Base-by-base conservation (phyloP, 2,329 filamentous ascomycete species). In the Ceratocystis alfenasii region DNA sequence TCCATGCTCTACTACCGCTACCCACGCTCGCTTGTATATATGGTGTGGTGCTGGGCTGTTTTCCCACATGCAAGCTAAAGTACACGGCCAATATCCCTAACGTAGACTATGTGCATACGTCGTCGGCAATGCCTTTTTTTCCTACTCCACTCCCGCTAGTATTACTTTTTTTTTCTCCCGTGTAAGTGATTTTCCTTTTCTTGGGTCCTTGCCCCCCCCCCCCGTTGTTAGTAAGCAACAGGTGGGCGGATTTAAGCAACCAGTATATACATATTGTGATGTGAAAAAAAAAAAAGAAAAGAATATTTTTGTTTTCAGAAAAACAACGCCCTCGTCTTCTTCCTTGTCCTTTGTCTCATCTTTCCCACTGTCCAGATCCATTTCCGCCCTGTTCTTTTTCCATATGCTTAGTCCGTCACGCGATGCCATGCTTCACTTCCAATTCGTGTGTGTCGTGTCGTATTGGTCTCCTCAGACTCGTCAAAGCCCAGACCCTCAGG, bases 111-210 rank as follows among this genome's bases (percentile, higher is more conserved):
- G 15, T 33, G n/a, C 17, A 30, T 17, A 17, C 55, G 33, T 59
- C 28, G 28, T 28, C 55, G 55, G 55, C 28, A 59, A 33, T 20
- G 53, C 53, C 53, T 57, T 30, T 57, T 57, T 44, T 30, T 48
- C 33, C 6, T 62, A 6, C 20, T 17, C 17, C 22, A 46, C n/a
- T 22, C 3, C 10, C 7, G 5, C 41, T 62, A 45, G n/a, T 46
- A 48, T 33, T 48, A 59, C 28, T 4, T 59, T 48, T 46, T 10
- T 62, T 45, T 25, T 10, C 20, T 22, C 22, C n/a, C n/a, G n/a
- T n/a, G n/a, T n/a, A n/a, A n/a, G n/a, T n/a, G n/a, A n/a, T n/a
- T n/a, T n/a, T n/a, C 8, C 10, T 41, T 41, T 41, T 15, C 36
- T 15, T 41, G 10, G 10, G 36, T 10, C 15, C 36, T 15, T 41